Percentiles rank a stretch among this genome's conserved stretches.
Evolutionary conservation across 2,329 filamentous ascomycete species (phyloP).

Genomic region (Microsporum audouinii): DNA sequence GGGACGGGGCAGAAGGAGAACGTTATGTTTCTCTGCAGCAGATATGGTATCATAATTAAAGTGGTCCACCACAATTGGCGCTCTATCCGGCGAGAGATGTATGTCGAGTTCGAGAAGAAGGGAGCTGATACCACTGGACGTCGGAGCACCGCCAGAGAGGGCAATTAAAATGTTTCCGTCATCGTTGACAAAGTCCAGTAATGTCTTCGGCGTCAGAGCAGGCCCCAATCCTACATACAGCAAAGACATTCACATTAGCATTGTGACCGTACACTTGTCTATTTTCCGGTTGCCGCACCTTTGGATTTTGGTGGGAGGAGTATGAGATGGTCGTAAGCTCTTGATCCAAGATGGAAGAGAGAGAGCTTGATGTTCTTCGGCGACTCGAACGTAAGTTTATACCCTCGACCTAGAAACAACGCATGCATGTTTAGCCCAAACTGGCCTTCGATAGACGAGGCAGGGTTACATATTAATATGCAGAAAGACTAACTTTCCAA

Average conservation of each 20-base stretch:
- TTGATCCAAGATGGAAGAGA: constrained; percentile 76
- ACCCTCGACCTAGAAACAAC: constrained; percentile 58
- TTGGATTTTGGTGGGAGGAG: constrained; percentile 84
- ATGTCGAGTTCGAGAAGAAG: constrained; percentile 84
- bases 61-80: constrained; percentile 80
- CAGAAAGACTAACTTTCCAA: constrained; percentile 31
- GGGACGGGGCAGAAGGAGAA: constrained; percentile 65
- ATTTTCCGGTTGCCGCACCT: constrained; percentile 40
- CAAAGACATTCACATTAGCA: constrained; percentile 8
- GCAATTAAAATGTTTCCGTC: constrained; percentile 84
- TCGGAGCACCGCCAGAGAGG: constrained; percentile 59
- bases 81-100: constrained; percentile 72
- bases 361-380: constrained; percentile 67
- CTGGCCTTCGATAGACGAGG: background rate
- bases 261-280: background rate
- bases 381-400: constrained; percentile 66
- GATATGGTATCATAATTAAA: constrained; percentile 79
- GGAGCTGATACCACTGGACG: constrained; percentile 61
- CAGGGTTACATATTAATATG: background rate
- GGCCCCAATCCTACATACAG: constrained; percentile 63
- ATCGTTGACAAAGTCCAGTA: constrained; percentile 84
- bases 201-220: constrained; percentile 68
- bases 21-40: constrained; percentile 74
- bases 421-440: constrained; percentile 11
- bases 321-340: constrained; percentile 80